Conservation (phyloP, 2,329 filamentous ascomycete species). For the Periglandula ipomoeae region DNA sequence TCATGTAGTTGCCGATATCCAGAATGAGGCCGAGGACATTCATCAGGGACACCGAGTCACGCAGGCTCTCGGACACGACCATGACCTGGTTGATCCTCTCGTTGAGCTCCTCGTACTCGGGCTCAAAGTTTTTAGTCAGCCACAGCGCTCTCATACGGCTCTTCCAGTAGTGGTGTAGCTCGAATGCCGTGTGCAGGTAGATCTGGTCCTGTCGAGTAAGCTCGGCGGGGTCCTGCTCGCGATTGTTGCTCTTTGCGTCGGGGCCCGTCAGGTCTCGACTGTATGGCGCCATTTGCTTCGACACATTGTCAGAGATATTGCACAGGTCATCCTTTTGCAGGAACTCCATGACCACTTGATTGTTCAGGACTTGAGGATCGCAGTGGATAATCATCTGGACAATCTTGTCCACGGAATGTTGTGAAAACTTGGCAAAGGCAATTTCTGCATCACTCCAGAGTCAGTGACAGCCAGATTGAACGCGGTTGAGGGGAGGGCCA, state of each 20-base stretch:
- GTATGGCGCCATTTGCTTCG: slow-evolving; percentile 89
- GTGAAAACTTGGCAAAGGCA: slow-evolving; percentile 87
- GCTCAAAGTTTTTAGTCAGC: slow-evolving; percentile 73
- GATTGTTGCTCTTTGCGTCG: slow-evolving; percentile 64
- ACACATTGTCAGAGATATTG: slow-evolving; percentile 81
- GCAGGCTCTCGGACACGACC: slow-evolving; percentile 74
- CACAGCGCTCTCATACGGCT: slow-evolving; percentile 86
- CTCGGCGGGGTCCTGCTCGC: slow-evolving; percentile 80
- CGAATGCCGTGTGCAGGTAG: slow-evolving; percentile 85
- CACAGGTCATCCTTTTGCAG: slow-evolving; percentile 86
- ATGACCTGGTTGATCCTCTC: slow-evolving; percentile 81
- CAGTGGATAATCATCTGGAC: slow-evolving; percentile 94
- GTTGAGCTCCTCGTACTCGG: slow-evolving; percentile 86
- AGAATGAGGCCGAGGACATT: slow-evolving; percentile 93
- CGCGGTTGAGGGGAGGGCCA: no score
- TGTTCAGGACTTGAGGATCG: slow-evolving; percentile 80
- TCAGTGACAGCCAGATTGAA: not conserved
- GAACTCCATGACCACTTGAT: slow-evolving; percentile 92
- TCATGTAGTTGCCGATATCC: slow-evolving; percentile 99
- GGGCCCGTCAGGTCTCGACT: slow-evolving; percentile 94
- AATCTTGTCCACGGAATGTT: slow-evolving; percentile 71
- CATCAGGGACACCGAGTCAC: slow-evolving; percentile 88
- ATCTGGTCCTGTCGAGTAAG: slow-evolving; percentile 94
- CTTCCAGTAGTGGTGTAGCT: slow-evolving; percentile 98
- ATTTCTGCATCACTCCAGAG: slow-evolving; percentile 50